Conservation (phyloP, 805 yeast species). For the Cyberlindnera sargentensis region DNA sequence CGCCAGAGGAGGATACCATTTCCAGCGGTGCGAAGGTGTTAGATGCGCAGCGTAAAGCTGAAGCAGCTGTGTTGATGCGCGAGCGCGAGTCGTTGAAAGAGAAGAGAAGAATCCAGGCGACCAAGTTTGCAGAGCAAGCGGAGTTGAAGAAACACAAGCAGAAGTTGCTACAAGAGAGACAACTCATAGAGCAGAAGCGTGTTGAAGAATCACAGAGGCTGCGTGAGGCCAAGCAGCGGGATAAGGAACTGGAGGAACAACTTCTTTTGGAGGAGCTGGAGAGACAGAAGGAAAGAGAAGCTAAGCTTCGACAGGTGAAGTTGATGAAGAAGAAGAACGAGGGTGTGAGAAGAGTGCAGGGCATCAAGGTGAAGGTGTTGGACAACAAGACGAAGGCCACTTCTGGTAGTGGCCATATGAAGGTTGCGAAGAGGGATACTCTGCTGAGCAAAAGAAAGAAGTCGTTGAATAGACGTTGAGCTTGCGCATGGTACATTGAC, state of each 20-base stretch:
- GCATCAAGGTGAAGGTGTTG: slow-evolving; percentile 18
- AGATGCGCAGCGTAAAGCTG: slow-evolving; percentile 19
- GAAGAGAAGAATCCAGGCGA: slow-evolving; percentile 23
- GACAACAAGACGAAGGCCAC: slow-evolving; percentile 4
- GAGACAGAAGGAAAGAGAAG: slow-evolving; percentile 12
- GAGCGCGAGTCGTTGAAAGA: slow-evolving; percentile 20
- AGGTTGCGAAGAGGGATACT: slow-evolving; percentile 14
- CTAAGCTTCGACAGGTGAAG: slow-evolving; percentile 12
- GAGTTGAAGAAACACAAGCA: slow-evolving; percentile 17
- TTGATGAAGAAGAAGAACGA: slow-evolving; percentile 4
- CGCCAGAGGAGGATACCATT: slow-evolving; percentile 44
- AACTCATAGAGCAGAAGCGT: slow-evolving; percentile 14
- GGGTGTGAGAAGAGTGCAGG: slow-evolving; percentile 18
- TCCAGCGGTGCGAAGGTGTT: slow-evolving; percentile 15
- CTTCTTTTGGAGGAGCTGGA: slow-evolving; percentile 10
- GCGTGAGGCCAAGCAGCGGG: slow-evolving; percentile 9
- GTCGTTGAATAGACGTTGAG: slow-evolving; percentile 13
- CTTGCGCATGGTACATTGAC: too few relatives aligned
- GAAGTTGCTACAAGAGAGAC: slow-evolving; percentile 14
- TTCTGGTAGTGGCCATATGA: not conserved
- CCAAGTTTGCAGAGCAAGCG: slow-evolving; percentile 18
- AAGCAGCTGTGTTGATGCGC: slow-evolving; percentile 22
- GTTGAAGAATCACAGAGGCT: slow-evolving; percentile 13
- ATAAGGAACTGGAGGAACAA: slow-evolving; percentile 15
- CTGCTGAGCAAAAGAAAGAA: slow-evolving; percentile 21